phyloP scores from a whole-genome alignment of 2,329 filamentous ascomycete genomes.

The Neofusicoccum ribis region DNA sequence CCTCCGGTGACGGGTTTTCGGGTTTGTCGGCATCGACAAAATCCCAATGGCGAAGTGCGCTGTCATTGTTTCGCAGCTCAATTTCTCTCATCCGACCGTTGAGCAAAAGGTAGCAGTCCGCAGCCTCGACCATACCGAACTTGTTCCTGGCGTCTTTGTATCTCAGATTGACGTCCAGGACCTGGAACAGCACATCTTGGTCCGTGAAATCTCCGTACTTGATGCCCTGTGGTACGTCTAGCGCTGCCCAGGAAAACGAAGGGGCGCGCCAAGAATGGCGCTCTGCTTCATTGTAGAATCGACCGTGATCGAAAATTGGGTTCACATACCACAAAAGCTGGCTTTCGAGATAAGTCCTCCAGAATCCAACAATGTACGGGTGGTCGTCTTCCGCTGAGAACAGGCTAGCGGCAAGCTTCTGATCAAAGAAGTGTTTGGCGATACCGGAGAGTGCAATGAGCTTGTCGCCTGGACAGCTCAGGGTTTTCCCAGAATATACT shows the following conservation, averaged over 20 bases:
- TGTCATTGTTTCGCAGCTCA: conserved; percentile 18
- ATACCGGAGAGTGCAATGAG: conserved; percentile 26
- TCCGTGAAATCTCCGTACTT: conserved; percentile 23
- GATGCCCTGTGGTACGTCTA: conserved; percentile 23
- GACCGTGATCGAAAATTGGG: conserved; percentile 1
- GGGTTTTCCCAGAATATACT: conserved; percentile 21
- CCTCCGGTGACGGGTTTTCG: neutral
- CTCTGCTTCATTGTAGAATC: conserved; percentile 11
- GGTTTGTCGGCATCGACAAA: neutral
- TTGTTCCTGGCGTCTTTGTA: conserved; percentile 13
- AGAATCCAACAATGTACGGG: conserved; percentile 24
- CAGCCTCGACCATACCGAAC: conserved; percentile 22
- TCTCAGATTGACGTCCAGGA: conserved; percentile 18
- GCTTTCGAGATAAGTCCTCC: conserved; percentile 23
- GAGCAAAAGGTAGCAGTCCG: conserved; percentile 7
- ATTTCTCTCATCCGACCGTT: neutral
- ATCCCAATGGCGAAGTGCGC: neutral
- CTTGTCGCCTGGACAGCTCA: conserved; percentile 23
- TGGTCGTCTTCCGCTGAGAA: neutral
- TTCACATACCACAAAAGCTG: conserved; percentile 20
- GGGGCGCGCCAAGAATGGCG: conserved; percentile 20
- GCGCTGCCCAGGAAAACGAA: conserved; percentile 27
- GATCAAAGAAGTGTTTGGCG: conserved; percentile 6
- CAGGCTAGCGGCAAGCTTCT: conserved; percentile 21
- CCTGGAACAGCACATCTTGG: conserved; percentile 19